phyloP scores from a whole-genome alignment of 2,329 filamentous ascomycete genomes.

The Chrysoporthe cubensis region DNA sequence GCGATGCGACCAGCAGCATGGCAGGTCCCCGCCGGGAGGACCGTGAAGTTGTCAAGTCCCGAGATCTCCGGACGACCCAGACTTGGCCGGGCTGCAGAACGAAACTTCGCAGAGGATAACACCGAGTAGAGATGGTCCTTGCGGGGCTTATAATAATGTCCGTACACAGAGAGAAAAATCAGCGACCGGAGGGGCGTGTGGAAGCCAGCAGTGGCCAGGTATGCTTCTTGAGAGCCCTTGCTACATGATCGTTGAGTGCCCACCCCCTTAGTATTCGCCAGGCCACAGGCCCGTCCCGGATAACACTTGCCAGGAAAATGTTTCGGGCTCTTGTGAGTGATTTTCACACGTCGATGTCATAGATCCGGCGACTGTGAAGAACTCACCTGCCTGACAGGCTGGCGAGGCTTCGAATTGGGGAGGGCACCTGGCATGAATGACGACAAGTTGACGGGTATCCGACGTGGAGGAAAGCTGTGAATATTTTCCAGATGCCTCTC shows the following conservation, averaged over 20 bases:
- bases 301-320: constrained; percentile 22
- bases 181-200: background rate
- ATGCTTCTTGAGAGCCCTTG: background rate
- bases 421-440: background rate
- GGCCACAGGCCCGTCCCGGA: background rate
- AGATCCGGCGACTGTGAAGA: constrained; percentile 40
- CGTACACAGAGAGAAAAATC: background rate
- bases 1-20: background rate
- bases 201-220: background rate
- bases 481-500: background rate
- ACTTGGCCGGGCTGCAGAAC: constrained; percentile 12
- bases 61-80: background rate
- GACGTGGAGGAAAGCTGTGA: background rate
- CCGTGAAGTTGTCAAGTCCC: constrained; percentile 12
- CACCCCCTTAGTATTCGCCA: background rate
- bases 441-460: background rate
- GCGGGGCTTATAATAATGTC: background rate
- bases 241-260: constrained; percentile 1
- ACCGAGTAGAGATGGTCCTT: background rate
- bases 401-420: background rate
- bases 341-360: constrained; percentile 35
- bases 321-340: constrained; percentile 21
- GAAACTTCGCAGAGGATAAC: background rate
- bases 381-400: constrained; percentile 33
- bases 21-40: background rate